Base-by-base conservation (phyloP, 164 flowering plant genomes). In the Amborella trichopoda region DNA sequence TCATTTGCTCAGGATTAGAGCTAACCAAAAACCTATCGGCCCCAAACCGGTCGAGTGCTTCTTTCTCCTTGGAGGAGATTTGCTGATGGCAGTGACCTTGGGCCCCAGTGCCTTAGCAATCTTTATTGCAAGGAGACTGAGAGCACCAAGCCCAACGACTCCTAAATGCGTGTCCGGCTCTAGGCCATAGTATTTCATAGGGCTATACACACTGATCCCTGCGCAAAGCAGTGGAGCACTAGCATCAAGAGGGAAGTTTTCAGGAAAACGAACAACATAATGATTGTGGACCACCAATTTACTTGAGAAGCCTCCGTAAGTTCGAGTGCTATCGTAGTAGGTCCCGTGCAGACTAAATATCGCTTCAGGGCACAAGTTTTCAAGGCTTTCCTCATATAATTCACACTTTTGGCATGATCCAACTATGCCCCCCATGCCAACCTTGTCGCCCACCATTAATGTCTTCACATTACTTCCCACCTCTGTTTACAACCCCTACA, bases 251-350 rank as follows among this genome's bases (percentile, higher is more conserved):
- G 83, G 69, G 11, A 86, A 42, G 51, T 45, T 75, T 1, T 71
- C 73, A 11, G 95, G 91, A 11, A 82, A 34, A 17, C 21, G 72
- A 34, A 77, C 83, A 54, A 80, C 88, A 44, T 50, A 82, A 67
- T 87, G 75, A 9, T 75, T 60, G 66, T 86, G 75, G 0, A 81
- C 73, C 0, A 86, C 84, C 1, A 83, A 26, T 65, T 72, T 62
- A 5, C 70, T 52, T 34, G 93, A 80, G 68, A 76, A 86, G 25
- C 96, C 96, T 11, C 96, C 96, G 19, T 80, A 77, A 28, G 96
- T 86, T 56, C 76, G 68, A 67, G 72, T 76, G 4, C 90, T 93
- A 48, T 86, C 96, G 82, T 81, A 74, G 68, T 74, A 86, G 14
- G 80, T 53, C 50, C 83, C 85, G 48, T 75, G 75, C 58, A 71